Conservation (phyloP, 2,329 filamentous ascomycete genomes). For the Pleurostoma richardsiae region DNA sequence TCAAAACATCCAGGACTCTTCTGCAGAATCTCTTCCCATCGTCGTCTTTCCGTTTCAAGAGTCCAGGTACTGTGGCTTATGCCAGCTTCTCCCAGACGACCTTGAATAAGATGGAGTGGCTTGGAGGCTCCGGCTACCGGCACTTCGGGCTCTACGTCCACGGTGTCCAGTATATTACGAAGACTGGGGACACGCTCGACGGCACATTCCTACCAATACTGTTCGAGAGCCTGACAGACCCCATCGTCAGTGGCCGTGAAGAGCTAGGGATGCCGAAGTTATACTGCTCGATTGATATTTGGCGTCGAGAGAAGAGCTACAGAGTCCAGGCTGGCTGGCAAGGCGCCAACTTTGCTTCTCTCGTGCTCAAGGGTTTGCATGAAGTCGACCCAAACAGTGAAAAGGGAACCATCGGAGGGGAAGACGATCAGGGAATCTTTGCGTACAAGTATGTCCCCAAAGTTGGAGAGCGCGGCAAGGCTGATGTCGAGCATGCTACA, state of each 20-base stretch:
- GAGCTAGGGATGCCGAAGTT: constrained; percentile 53
- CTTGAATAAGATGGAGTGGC: constrained; percentile 26
- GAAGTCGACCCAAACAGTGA: constrained; percentile 12
- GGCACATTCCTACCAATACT: constrained; percentile 48
- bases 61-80: constrained; percentile 34
- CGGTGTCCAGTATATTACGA: constrained; percentile 40
- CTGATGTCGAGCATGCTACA: constrained; percentile 49
- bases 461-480: constrained; percentile 17
- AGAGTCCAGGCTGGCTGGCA: constrained; percentile 33
- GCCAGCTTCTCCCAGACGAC: constrained; percentile 31
- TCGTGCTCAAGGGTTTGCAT: constrained; percentile 10
- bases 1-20: constrained; percentile 43
- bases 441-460: constrained; percentile 7
- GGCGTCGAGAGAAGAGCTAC: constrained; percentile 24
- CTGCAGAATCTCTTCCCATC: constrained; percentile 43
- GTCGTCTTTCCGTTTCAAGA: constrained; percentile 31
- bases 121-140: constrained; percentile 33
- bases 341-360: constrained; percentile 20
- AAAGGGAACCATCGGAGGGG: constrained; percentile 19
- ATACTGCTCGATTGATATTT: constrained; percentile 33
- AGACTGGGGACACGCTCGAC: constrained; percentile 31
- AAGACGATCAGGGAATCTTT: constrained; percentile 11
- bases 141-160: constrained; percentile 47
- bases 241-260: constrained; percentile 47
- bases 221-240: constrained; percentile 47